phyloP scores from a whole-genome alignment of 228 moss, liverwort and hornwort species.

The Sphagnum magellanicum region DNA sequence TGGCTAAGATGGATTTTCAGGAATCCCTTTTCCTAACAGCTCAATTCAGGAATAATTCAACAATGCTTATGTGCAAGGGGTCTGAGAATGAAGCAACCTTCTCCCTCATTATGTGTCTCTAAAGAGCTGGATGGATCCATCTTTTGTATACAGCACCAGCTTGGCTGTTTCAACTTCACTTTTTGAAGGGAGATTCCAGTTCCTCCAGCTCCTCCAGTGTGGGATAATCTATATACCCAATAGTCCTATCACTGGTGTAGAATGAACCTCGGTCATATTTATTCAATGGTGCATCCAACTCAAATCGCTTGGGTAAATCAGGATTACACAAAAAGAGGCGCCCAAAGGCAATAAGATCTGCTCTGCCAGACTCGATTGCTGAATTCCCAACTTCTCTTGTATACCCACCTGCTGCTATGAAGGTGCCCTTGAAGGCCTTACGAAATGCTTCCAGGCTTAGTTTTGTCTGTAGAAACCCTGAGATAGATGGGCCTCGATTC shows the following conservation, averaged over 20 bases:
- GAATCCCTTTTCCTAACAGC: too few relatives aligned
- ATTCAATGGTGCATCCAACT: conserved; percentile 52
- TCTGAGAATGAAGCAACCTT: too few relatives aligned
- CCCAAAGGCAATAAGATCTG: conserved; percentile 62
- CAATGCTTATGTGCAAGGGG: too few relatives aligned
- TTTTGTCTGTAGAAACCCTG: conserved; percentile 17
- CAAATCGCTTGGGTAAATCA: conserved; percentile 62
- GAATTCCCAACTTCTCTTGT: conserved; percentile 48
- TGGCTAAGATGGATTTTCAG: too few relatives aligned
- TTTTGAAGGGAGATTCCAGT: too few relatives aligned
- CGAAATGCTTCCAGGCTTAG: conserved; percentile 44
- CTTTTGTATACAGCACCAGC: too few relatives aligned
- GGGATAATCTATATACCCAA: conserved; percentile 74
- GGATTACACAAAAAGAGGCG: conserved; percentile 64
- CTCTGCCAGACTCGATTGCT: conserved; percentile 53
- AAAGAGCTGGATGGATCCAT: too few relatives aligned
- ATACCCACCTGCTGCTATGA: conserved; percentile 63
- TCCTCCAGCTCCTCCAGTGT: conserved; percentile 34
- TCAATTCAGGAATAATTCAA: too few relatives aligned
- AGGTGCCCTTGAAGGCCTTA: conserved; percentile 40
- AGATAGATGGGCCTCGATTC: conserved; percentile 15
- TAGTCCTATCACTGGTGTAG: conserved; percentile 22
- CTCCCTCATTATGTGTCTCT: too few relatives aligned
- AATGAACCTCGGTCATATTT: conserved; percentile 36
- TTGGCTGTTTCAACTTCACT: too few relatives aligned